phyloP scores from a whole-genome alignment of 495 filamentous ascomycete genomes.

The Symbiotaphrina buchneri region DNA sequence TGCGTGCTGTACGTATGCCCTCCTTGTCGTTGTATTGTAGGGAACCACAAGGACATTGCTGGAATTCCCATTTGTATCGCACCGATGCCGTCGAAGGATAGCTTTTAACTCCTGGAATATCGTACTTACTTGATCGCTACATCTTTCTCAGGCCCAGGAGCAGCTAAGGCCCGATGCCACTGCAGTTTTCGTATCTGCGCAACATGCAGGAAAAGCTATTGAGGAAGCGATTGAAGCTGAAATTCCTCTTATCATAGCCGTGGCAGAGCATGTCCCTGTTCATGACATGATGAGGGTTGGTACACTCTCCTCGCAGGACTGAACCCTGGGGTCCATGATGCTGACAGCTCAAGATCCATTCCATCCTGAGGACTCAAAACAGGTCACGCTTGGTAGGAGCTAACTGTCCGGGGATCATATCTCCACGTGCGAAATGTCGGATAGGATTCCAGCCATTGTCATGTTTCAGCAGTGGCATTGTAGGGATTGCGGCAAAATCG shows the following conservation, averaged over 20 bases:
- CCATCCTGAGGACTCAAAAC: conserved; percentile 59
- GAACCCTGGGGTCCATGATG: conserved; percentile 8
- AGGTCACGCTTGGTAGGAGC: conserved; percentile 64
- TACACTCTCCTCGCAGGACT: conserved; percentile 3
- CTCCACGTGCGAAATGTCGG: conserved; percentile 54
- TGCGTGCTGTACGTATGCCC: conserved; percentile 31
- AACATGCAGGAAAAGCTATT: conserved; percentile 54
- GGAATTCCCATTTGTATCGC: too few relatives aligned
- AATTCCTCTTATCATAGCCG: conserved; percentile 68
- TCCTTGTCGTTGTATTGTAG: too few relatives aligned
- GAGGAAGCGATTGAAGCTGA: conserved; percentile 79
- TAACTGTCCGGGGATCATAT: conserved; percentile 78
- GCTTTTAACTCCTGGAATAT: too few relatives aligned
- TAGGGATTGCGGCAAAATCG: conserved; percentile 75
- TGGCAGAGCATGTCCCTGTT: conserved; percentile 78
- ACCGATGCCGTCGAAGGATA: too few relatives aligned
- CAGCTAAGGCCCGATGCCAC: conserved; percentile 64
- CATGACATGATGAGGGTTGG: conserved; percentile 65
- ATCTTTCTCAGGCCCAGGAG: conserved; percentile 35
- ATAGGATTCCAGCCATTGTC: conserved; percentile 75
- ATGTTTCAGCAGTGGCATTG: conserved; percentile 46
- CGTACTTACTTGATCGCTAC: conserved; percentile 4
- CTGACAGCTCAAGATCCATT: conserved; percentile 31
- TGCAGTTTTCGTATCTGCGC: conserved; percentile 66
- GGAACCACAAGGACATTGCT: too few relatives aligned